Conservation (phyloP, 495 filamentous ascomycete species). For the Penicillium waksmanii region DNA sequence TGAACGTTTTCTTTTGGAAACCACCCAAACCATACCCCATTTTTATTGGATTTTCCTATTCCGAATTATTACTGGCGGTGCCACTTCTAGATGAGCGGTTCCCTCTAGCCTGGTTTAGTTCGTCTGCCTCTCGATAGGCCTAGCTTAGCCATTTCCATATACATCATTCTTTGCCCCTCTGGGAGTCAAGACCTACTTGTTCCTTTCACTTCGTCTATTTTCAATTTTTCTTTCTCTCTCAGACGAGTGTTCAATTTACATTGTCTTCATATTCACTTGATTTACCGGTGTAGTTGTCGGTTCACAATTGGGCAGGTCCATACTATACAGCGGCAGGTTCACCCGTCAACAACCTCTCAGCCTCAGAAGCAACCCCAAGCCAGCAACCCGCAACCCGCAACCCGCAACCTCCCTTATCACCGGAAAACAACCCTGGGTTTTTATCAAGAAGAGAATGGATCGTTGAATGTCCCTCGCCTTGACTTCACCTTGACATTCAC, state of each 20-base stretch:
- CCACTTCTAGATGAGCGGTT: conserved; percentile 15
- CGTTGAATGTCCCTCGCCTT: conserved; percentile 8
- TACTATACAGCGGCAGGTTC: conserved; percentile 1
- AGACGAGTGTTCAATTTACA: not conserved
- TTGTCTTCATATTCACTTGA: not conserved
- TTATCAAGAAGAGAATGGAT: not conserved
- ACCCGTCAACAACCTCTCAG: not conserved
- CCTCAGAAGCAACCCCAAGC: not conserved
- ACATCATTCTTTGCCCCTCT: conserved; percentile 33
- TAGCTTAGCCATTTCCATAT: conserved; percentile 33
- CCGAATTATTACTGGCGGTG: conserved; percentile 14
- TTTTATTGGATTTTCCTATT: conserved; percentile 7
- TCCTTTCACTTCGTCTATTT: conserved; percentile 19
- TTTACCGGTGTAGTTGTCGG: conserved; percentile 5
- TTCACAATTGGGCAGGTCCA: conserved; percentile 22
- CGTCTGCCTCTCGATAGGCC: conserved; percentile 42
- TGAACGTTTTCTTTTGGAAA: conserved; percentile 29
- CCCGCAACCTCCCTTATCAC: too few species aligned
- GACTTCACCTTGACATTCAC: conserved; percentile 5
- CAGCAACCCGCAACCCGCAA: not conserved
- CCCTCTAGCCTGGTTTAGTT: conserved; percentile 29
- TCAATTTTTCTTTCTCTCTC: conserved; percentile 4
- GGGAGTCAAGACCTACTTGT: conserved; percentile 15
- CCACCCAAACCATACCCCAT: conserved; percentile 2
- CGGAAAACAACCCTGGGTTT: not conserved